These are phyloP conservation scores for Beta corolliflora DNA, from an alignment of 179 eudicot genomes.

Conservation along the genomic window DNA sequence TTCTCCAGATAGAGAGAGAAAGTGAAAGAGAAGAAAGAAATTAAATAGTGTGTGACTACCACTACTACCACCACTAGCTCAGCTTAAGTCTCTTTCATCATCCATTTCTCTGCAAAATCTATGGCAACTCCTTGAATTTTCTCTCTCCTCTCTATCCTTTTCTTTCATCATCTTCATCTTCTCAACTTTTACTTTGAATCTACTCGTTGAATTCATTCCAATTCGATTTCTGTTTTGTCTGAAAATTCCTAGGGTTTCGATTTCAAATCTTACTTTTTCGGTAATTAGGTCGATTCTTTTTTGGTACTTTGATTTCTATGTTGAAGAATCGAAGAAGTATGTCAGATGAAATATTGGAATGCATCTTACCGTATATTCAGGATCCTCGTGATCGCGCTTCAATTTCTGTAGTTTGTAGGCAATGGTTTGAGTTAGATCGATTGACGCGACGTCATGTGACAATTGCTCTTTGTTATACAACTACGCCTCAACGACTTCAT, in stretches of 20 bases:
- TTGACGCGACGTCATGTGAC: slow-evolving; percentile 65
- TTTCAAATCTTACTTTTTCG: not conserved
- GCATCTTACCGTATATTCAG: slow-evolving; percentile 56
- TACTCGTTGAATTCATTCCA: no score
- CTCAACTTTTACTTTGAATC: not conserved
- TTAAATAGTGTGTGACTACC: not conserved
- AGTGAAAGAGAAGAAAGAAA: not conserved
- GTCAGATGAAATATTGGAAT: slow-evolving; percentile 65
- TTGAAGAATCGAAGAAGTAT: slow-evolving; percentile 19
- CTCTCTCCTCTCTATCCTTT: not conserved
- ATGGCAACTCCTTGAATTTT: not conserved
- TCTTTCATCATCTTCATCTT: not conserved
- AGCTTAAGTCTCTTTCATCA: slow-evolving; percentile 12
- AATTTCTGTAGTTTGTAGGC: slow-evolving; percentile 61
- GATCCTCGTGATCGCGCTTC: slow-evolving; percentile 70
- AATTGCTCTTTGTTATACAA: slow-evolving; percentile 74
- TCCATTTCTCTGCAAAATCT: slow-evolving; percentile 3
- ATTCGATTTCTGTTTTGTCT: no score
- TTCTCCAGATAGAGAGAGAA: not conserved
- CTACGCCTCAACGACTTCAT: slow-evolving; percentile 57
- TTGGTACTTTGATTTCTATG: not conserved
- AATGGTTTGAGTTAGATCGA: slow-evolving; percentile 72
- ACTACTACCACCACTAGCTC: not conserved
- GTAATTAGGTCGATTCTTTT: not conserved
- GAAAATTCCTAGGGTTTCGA: not conserved